Conservation (phyloP, 306 rosid species). For the Castanospermum australe region DNA sequence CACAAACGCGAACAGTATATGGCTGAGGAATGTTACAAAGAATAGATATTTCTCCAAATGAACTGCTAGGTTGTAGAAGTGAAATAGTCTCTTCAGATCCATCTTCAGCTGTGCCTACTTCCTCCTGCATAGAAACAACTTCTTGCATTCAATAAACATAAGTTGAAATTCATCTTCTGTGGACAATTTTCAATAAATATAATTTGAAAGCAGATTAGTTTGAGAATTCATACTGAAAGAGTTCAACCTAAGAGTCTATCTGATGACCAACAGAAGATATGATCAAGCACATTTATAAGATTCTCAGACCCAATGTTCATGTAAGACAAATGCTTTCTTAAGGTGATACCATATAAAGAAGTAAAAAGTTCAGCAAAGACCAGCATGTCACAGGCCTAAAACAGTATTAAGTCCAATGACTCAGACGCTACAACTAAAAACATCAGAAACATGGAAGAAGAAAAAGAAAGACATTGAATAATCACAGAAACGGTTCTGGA, state of each 20-base stretch:
- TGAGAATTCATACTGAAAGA: background rate
- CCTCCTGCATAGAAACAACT: conserved; percentile 64
- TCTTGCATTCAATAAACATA: background rate
- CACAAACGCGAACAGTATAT: conserved; percentile 85
- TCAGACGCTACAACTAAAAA: conserved; percentile 21
- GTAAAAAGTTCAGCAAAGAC: background rate
- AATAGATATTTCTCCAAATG: conserved; percentile 88
- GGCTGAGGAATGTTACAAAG: conserved; percentile 97
- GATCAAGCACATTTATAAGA: background rate
- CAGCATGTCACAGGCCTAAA: background rate
- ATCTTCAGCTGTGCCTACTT: conserved; percentile 65
- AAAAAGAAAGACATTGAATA: conserved; percentile 8
- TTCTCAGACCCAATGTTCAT: background rate
- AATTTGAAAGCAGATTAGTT: background rate
- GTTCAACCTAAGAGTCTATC: background rate
- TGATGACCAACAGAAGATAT: conserved; percentile 10
- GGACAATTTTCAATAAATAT: background rate
- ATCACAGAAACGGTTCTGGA: conserved; percentile 4
- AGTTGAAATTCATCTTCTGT: background rate
- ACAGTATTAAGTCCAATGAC: background rate
- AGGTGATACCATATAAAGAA: background rate
- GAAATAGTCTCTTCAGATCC: conserved; percentile 74
- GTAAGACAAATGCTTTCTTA: conserved; percentile 10
- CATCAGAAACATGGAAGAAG: background rate
- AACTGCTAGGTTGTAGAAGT: conserved; percentile 52